phyloP scores from a whole-genome alignment of 352 stramenopile species.

The Globisporangium solare region DNA sequence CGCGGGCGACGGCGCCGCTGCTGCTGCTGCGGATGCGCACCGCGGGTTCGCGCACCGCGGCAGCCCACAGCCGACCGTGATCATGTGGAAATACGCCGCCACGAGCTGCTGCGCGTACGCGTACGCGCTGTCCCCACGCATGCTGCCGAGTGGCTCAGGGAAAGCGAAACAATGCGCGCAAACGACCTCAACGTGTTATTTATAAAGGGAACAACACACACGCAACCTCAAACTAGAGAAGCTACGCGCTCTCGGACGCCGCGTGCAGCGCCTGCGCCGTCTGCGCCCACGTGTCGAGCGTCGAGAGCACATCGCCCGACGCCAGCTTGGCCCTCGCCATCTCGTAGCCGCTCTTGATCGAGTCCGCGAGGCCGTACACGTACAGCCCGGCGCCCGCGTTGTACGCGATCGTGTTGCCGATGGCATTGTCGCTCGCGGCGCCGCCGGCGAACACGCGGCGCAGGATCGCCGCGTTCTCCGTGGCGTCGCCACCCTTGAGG shows the following conservation, averaged over 20 bases:
- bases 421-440: conserved; percentile 88
- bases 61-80: conserved; percentile 41
- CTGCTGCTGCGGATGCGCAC: conserved; percentile 29
- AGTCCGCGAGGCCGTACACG: conserved; percentile 92
- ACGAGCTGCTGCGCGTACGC: conserved; percentile 40
- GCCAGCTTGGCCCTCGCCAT: conserved; percentile 70
- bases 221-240: too few relatives aligned
- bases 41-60: conserved; percentile 27
- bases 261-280: conserved; percentile 50
- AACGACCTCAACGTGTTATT: conserved; percentile 1
- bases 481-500: conserved; percentile 93
- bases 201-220: background rate
- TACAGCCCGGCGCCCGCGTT: conserved; percentile 98
- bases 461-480: conserved; percentile 95
- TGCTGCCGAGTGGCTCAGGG: conserved; percentile 9
- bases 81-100: conserved; percentile 52
- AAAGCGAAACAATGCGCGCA: too few relatives aligned
- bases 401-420: conserved; percentile 96
- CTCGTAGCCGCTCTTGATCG: conserved; percentile 85
- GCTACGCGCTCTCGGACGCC: background rate
- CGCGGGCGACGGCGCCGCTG: conserved; percentile 13
- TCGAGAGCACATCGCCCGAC: conserved; percentile 57
- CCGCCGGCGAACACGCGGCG: conserved; percentile 76
- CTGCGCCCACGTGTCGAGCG: conserved; percentile 59
- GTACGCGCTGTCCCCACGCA: conserved; percentile 20